Evolutionary conservation across 176 grass and related monocot genomes (phyloP).

Genomic region (Poa pratensis): DNA sequence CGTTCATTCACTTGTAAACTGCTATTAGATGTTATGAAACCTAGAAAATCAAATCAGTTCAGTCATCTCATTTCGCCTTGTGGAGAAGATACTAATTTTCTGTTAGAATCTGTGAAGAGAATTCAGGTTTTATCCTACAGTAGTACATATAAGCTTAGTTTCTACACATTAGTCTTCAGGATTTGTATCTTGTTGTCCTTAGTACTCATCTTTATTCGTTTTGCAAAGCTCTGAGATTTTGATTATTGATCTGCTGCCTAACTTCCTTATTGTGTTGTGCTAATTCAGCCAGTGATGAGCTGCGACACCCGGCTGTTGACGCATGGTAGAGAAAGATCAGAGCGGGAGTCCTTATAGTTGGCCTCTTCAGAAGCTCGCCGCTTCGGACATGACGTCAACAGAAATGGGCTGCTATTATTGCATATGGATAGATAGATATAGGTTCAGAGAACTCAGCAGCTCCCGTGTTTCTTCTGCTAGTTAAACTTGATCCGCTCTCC

Average conservation of each 20-base stretch:
- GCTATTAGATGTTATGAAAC: neutral
- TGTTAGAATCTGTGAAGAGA: neutral
- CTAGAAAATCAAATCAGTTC: slow-evolving; percentile 2
- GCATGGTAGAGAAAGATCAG: neutral
- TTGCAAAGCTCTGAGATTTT: neutral
- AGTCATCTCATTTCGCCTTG: slow-evolving; percentile 4
- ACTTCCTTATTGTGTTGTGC: neutral
- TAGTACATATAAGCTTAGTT: slow-evolving; percentile 2
- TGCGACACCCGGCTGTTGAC: neutral
- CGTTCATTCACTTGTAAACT: neutral
- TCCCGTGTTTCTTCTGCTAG: slow-evolving; percentile 14
- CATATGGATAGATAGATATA: neutral
- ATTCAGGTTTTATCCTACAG: neutral
- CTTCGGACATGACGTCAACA: neutral
- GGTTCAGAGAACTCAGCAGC: neutral
- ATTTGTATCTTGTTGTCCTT: neutral
- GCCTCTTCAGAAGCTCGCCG: neutral
- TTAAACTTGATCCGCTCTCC: neutral
- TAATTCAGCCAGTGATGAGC: neutral
- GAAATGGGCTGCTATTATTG: neutral
- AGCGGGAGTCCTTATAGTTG: neutral
- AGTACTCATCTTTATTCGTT: neutral
- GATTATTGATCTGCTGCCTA: neutral
- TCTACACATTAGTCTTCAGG: neutral
- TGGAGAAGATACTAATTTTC: neutral